Base-by-base conservation (phyloP, 73 alveolate species). In the Paramecium sexaurelia region DNA sequence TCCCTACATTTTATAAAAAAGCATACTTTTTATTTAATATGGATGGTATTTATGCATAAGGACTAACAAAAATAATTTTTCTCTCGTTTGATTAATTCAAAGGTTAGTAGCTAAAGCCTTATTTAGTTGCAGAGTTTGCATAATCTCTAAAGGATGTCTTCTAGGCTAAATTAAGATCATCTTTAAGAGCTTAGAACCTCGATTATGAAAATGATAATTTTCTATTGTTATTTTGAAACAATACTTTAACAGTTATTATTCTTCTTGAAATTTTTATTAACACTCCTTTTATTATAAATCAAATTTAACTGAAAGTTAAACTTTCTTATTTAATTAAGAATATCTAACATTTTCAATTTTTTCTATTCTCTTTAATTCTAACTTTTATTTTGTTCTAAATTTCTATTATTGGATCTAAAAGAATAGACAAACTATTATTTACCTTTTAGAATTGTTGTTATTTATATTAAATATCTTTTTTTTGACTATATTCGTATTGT, bases 321-420 rank as follows among this genome's bases (percentile, higher is more conserved):
- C 83, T 32, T 61, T 61, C 43, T 32, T 61, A 9, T 61, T 32
- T 32, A 61, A 26, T 61, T 61, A 61, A 13, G 39, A 61, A 61
- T 61, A 26, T 61, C 83, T 61, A 61, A 61, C 43, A 24, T 61
- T 61, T 32, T 61, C 83, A 11, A 61, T 61, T 61, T 61, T 61
- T 26, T 61, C 83, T 7, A 61, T 61, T 32, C 43, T 24, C n/a
- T 24, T 7, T 24, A 61, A 22, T 11, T 61, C 83, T 61, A 61
- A 61, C 26, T 61, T 32, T 61, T 61, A 61, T 32, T 61, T 61
- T 45, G 26, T 61, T 61, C 83, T 61, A 24, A 61, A 61, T 61
- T 61, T 61, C 83, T 32, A 26, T 13, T 61, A 41, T 61, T 61
- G 26, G 3, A 61, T 61, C 83, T 61, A 3, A 3, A 5, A 61